Conservation (phyloP, 768 basidiomycete species). For the Boletales sp. region DNA sequence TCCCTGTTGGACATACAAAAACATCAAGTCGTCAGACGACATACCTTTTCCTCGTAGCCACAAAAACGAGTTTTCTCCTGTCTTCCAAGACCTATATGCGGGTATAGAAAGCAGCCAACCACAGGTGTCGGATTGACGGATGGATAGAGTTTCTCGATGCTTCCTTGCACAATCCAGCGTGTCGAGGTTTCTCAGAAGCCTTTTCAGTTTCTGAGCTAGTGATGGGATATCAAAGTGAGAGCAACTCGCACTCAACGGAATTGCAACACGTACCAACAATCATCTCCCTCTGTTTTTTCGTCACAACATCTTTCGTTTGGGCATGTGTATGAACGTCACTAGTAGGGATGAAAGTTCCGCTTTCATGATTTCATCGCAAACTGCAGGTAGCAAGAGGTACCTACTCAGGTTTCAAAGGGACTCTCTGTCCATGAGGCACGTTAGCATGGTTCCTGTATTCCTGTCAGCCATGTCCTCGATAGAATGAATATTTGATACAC, state of each 20-base stretch:
- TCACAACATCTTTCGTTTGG: no score
- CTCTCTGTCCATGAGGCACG: not conserved
- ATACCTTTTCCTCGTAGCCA: slow-evolving; percentile 19
- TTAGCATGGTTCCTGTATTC: slow-evolving; percentile 1
- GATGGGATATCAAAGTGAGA: not conserved
- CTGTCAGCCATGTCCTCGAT: no score
- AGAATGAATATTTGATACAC: not conserved
- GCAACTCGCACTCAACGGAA: accelerated
- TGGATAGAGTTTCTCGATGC: not conserved
- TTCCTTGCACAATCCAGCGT: not conserved
- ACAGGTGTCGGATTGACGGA: slow-evolving; percentile 9
- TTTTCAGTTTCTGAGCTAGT: not conserved
- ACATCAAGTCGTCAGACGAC: not conserved
- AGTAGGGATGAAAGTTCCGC: no score
- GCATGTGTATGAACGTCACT: no score
- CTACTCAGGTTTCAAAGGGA: no score
- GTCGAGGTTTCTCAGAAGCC: not conserved
- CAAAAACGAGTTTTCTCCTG: slow-evolving; percentile 1
- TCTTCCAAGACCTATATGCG: slow-evolving; percentile 6
- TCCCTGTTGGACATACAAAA: not conserved
- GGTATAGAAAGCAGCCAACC: slow-evolving; percentile 5
- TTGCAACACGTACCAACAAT: slow-evolving; percentile 1
- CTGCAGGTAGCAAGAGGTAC: no score
- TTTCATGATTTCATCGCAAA: no score
- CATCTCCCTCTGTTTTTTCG: not conserved